These are phyloP conservation scores for Yarrowia sp. DNA, from an alignment of 805 yeast species.

Conservation along the genomic window DNA sequence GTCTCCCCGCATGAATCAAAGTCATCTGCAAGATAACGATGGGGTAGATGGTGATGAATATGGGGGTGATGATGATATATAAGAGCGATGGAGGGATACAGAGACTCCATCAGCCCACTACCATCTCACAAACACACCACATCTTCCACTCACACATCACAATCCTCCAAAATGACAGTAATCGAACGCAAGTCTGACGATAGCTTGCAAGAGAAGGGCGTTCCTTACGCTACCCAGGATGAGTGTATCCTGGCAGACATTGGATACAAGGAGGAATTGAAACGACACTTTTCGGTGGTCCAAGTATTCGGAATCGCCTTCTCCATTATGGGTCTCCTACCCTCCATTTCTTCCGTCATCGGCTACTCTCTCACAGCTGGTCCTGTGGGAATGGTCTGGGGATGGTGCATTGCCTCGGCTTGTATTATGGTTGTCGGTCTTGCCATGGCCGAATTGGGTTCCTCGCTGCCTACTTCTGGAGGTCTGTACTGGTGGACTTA, in stretches of 20 bases:
- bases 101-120: slow-evolving; percentile 9
- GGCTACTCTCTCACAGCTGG: slow-evolving; percentile 66
- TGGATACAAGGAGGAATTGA: slow-evolving; percentile 74
- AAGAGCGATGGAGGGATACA: not conserved
- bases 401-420: slow-evolving; percentile 67
- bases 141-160: not conserved
- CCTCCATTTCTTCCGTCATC: slow-evolving; percentile 63
- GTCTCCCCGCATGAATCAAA: slow-evolving; percentile 27
- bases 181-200: slow-evolving; percentile 23
- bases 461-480: slow-evolving; percentile 77
- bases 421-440: slow-evolving; percentile 66
- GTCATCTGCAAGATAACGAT: slow-evolving; percentile 33
- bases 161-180: not conserved
- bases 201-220: slow-evolving; percentile 36
- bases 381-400: slow-evolving; percentile 72
- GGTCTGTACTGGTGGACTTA: slow-evolving; percentile 75
- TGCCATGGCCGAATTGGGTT: slow-evolving; percentile 69
- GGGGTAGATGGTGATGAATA: slow-evolving; percentile 27
- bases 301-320: slow-evolving; percentile 77
- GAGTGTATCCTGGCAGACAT: slow-evolving; percentile 55
- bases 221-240: slow-evolving; percentile 43
- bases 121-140: not conserved
- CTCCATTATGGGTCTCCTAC: slow-evolving; percentile 71
- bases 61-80: slow-evolving; percentile 9
- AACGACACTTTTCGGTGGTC: slow-evolving; percentile 64